Evolutionary conservation across 495 filamentous ascomycete species (phyloP).

Genomic region (Viridothelium virens): DNA sequence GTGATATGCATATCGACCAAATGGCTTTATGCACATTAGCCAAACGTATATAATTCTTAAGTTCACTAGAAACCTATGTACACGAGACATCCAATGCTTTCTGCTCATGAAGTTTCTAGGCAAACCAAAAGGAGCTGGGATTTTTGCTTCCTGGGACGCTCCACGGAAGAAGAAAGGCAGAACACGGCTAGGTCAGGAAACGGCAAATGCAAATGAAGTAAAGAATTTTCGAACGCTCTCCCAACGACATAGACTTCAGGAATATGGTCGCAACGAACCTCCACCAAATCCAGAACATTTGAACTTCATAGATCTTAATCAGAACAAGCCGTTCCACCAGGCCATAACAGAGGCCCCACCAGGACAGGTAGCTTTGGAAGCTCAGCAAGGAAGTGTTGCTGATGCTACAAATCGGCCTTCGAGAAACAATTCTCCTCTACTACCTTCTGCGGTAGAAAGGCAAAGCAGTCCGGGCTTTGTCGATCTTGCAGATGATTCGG

Average conservation of each 20-base stretch:
- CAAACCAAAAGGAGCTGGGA: not conserved
- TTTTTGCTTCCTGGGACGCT: not conserved
- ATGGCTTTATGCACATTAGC: not conserved
- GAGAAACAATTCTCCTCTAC: not conserved
- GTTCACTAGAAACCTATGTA: not conserved
- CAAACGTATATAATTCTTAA: not conserved
- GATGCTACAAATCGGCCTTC: not conserved
- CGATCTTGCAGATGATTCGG: no score
- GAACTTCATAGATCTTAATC: constrained; percentile 19
- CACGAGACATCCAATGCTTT: not conserved
- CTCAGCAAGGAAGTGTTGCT: not conserved
- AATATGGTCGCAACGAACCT: constrained; percentile 18
- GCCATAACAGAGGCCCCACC: not conserved
- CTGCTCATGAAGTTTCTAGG: not conserved
- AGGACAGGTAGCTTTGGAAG: not conserved
- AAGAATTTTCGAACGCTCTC: constrained; percentile 16
- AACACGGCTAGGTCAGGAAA: constrained; percentile 15
- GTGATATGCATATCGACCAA: no score
- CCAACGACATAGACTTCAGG: constrained; percentile 16
- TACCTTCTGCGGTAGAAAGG: not conserved
- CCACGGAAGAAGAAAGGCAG: constrained; percentile 8
- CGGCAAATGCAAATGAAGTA: constrained; percentile 11
- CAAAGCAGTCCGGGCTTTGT: not conserved
- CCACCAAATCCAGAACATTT: constrained; percentile 19
- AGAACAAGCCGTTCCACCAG: not conserved